Percentiles rank a stretch among this genome's conserved stretches.
Evolutionary conservation across 108 stramenopile genomes (phyloP).

Genomic region (Schizochytrium sp.): DNA sequence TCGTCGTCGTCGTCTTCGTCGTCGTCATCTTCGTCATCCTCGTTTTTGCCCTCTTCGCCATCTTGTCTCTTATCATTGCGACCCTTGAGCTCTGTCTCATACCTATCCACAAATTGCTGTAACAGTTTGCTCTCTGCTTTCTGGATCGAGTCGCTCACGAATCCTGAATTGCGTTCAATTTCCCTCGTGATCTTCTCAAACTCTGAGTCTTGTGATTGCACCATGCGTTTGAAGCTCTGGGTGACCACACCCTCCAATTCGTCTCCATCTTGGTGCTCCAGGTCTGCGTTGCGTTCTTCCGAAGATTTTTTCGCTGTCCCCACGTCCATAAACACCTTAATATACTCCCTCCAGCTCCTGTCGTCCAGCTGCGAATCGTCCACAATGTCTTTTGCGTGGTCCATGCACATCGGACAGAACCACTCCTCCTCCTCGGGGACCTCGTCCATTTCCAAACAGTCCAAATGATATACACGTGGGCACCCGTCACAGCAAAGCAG

Average conservation of each 20-base stretch:
- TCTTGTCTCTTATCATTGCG: background rate
- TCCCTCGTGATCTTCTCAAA: conserved; percentile 53
- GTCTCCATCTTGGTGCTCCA: conserved; percentile 2
- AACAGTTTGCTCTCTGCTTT: conserved; percentile 24
- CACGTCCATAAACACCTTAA: conserved; percentile 23
- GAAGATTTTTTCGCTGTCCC: conserved; percentile 24
- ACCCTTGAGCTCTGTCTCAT: conserved; percentile 26
- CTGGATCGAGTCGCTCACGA: conserved; percentile 9
- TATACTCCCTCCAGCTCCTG: conserved; percentile 25
- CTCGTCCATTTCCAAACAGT: background rate
- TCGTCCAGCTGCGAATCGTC: conserved; percentile 44
- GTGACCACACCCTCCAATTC: conserved; percentile 44
- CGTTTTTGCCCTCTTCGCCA: background rate
- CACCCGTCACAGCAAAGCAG: conserved; percentile 43
- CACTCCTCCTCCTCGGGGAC: conserved; percentile 19
- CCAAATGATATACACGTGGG: conserved; percentile 1
- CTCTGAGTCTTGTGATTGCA: conserved; percentile 16
- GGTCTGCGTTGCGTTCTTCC: conserved; percentile 5
- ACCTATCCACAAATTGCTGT: conserved; percentile 29
- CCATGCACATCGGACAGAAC: conserved; percentile 28
- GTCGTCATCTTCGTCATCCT: background rate
- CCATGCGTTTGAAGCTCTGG: conserved; percentile 37
- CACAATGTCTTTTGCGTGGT: background rate
- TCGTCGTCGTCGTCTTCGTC: conserved; percentile 47
- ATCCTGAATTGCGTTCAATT: conserved; percentile 13